Evolutionary conservation across 176 grass and related monocot species (phyloP).

Genomic region (Oryza officinalis): DNA sequence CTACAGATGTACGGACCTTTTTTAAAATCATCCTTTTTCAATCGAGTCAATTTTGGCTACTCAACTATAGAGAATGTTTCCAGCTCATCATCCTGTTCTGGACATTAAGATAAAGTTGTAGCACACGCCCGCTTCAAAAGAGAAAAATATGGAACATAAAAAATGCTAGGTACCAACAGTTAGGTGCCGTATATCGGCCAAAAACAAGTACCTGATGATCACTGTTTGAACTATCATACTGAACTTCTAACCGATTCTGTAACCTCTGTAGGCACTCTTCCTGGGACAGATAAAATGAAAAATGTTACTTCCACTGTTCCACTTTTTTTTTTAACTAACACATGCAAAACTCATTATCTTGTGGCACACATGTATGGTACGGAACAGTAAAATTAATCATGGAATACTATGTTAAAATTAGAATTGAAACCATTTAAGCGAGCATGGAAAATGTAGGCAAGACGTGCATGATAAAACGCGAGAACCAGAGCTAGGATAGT

Average conservation of each 20-base stretch:
- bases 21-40: not conserved
- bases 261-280: slow-evolving; percentile 90
- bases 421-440: not conserved
- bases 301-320: slow-evolving; percentile 22
- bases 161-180: not conserved
- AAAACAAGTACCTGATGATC: slow-evolving; percentile 85
- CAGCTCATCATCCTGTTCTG: not conserved
- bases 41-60: not conserved
- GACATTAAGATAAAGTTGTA: slow-evolving; percentile 6
- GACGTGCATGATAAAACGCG: not conserved
- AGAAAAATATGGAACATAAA: not conserved
- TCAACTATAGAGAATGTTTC: not conserved
- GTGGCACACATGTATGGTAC: not conserved
- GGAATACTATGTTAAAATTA: not conserved
- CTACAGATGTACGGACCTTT: not conserved
- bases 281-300: slow-evolving; percentile 40
- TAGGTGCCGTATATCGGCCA: not conserved
- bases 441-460: not conserved
- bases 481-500: not conserved
- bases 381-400: not conserved
- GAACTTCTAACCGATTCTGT: slow-evolving; percentile 80
- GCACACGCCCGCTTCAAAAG: not conserved
- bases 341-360: not conserved
- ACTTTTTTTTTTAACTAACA: not conserved
- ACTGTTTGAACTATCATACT: slow-evolving; percentile 70